Conservation (phyloP, 1,284 basidiomycete genomes). For the Ceratobasidium sp. region DNA sequence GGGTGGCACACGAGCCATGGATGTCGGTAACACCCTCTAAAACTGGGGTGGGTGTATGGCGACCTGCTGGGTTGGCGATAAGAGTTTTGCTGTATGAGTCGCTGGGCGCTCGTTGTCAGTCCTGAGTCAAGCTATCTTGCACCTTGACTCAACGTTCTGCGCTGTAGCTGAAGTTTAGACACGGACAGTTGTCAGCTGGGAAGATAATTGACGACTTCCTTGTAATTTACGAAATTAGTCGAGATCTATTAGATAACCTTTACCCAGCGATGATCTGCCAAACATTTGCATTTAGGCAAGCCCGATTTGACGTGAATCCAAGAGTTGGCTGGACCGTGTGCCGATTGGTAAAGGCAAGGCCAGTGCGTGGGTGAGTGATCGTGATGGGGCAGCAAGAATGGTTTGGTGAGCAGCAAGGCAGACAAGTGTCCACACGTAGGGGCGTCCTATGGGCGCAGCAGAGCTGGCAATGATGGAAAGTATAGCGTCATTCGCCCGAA, state of each 20-base stretch:
- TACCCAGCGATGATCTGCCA: not conserved
- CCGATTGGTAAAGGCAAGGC: conserved; percentile 18
- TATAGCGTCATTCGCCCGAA: not conserved
- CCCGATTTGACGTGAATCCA: conserved; percentile 28
- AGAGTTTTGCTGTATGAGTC: not conserved
- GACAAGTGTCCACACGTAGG: not conserved
- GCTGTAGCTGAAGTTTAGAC: not conserved
- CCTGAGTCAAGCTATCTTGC: conserved; percentile 1
- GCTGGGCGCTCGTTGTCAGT: not conserved
- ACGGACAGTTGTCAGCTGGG: not conserved
- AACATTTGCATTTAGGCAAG: conserved; percentile 11
- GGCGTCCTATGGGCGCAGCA: not conserved
- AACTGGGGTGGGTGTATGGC: not conserved
- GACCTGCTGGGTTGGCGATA: not conserved
- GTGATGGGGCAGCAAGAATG: not conserved
- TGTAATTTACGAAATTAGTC: conserved; percentile 5
- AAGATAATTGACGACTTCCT: not conserved
- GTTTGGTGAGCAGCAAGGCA: not conserved
- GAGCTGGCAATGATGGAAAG: not conserved
- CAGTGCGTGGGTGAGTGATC: conserved; percentile 1
- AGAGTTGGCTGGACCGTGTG: conserved; percentile 2
- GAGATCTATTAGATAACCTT: conserved; percentile 36
- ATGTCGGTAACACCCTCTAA: conserved; percentile 1
- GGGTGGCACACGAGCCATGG: not conserved
- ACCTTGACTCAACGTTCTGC: not conserved